These are phyloP conservation scores for Amphirosellinia nigrospora DNA, from an alignment of 495 filamentous ascomycete genomes.

Conservation along the genomic window DNA sequence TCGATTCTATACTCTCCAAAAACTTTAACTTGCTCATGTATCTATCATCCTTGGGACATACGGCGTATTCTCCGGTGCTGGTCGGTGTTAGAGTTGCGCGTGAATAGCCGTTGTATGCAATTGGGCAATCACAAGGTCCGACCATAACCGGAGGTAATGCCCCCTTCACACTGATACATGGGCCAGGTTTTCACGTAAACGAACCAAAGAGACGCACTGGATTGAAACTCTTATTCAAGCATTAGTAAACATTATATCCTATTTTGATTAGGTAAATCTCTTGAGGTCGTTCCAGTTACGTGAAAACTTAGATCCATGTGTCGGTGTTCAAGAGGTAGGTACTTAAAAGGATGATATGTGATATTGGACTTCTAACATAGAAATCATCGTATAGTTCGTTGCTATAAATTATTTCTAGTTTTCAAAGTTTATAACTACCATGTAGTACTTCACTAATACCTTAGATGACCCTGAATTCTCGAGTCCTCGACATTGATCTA, in stretches of 20 bases:
- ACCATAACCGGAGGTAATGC: conserved; percentile 9
- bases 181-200: too few relatives aligned
- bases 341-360: background rate
- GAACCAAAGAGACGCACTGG: too few relatives aligned
- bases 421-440: background rate
- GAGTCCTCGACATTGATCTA: background rate
- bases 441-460: background rate
- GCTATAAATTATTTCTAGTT: too few relatives aligned
- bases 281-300: too few relatives aligned
- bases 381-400: too few relatives aligned
- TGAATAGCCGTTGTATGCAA: background rate
- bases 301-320: too few relatives aligned
- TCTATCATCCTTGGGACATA: background rate
- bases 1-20: background rate
- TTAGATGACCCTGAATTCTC: background rate
- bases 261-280: too few relatives aligned
- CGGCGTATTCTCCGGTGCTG: conserved; percentile 14
- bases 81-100: conserved; percentile 1
- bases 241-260: too few relatives aligned
- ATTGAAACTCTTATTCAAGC: too few relatives aligned
- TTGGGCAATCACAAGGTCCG: conserved; percentile 31
- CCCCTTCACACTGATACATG: too few relatives aligned
- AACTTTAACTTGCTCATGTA: background rate
- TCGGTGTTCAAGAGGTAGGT: too few relatives aligned
- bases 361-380: background rate